Percentiles rank a stretch among this genome's conserved stretches.
These are phyloP conservation scores for Apostasia shenzhenica DNA, from an alignment of 106 monocot genomes.

Conservation along the genomic window DNA sequence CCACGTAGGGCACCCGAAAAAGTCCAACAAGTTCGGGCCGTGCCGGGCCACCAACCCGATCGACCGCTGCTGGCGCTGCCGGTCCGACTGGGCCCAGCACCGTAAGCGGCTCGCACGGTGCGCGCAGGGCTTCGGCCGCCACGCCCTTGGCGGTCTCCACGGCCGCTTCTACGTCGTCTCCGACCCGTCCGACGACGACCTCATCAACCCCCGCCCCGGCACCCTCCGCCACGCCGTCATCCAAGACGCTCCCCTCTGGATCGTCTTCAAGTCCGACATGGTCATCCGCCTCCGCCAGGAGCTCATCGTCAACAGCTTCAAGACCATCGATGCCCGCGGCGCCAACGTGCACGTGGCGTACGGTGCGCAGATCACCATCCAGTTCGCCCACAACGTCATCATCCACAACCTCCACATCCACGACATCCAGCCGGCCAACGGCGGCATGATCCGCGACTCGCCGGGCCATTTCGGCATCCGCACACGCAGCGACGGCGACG, in stretches of 20 bases:
- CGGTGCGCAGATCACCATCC: constrained; percentile 39
- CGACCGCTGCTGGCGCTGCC: constrained; percentile 67
- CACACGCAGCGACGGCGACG: constrained; percentile 17
- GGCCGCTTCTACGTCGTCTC: constrained; percentile 46
- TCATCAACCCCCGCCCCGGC: constrained; percentile 40
- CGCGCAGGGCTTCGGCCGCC: constrained; percentile 52
- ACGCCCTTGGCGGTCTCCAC: constrained; percentile 47
- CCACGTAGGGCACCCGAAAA: no score
- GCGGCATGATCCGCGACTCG: constrained; percentile 15
- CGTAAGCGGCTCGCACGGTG: constrained; percentile 49
- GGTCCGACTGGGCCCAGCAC: constrained; percentile 37
- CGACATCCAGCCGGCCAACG: constrained; percentile 31
- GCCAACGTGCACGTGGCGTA: constrained; percentile 40
- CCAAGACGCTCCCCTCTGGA: constrained; percentile 40
- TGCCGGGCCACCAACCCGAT: constrained; percentile 52
- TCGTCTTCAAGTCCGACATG: constrained; percentile 48
- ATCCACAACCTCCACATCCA: constrained; percentile 40
- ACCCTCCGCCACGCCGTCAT: constrained; percentile 56
- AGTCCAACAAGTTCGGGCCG: background rate
- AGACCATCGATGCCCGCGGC: constrained; percentile 46
- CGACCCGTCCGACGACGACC: constrained; percentile 41
- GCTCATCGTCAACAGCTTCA: constrained; percentile 57
- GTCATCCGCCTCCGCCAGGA: constrained; percentile 38
- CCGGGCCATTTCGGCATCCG: constrained; percentile 6
- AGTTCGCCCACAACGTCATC: constrained; percentile 35